These are phyloP conservation scores for Dactylis glomerata DNA, from an alignment of 176 grass and related monocot genomes.

Conservation along the genomic window DNA sequence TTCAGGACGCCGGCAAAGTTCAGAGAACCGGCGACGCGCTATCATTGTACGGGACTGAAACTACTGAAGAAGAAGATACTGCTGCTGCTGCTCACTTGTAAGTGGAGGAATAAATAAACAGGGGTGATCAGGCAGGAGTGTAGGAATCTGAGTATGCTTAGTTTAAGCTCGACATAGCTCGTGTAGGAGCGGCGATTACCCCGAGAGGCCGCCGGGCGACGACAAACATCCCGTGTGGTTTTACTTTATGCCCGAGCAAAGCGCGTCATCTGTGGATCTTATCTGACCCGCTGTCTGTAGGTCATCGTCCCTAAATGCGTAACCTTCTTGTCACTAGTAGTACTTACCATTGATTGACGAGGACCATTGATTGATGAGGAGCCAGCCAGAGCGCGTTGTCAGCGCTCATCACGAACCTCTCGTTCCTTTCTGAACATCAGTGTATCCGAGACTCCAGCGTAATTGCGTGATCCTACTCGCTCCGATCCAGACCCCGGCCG, in stretches of 20 bases:
- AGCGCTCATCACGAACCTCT: not conserved
- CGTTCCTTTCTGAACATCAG: not conserved
- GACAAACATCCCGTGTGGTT: constrained; percentile 32
- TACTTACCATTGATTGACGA: not conserved
- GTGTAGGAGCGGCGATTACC: not conserved
- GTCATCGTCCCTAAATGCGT: not conserved
- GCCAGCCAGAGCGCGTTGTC: not conserved
- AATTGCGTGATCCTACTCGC: too few relatives aligned
- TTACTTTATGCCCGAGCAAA: constrained; percentile 19
- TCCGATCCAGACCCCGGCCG: too few relatives aligned
- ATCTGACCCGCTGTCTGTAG: not conserved
- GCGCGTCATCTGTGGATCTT: constrained; percentile 9
- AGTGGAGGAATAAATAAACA: not conserved
- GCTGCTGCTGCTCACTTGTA: too few relatives aligned
- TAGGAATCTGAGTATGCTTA: not conserved
- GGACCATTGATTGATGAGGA: not conserved
- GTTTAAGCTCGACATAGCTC: not conserved
- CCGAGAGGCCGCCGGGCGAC: not conserved
- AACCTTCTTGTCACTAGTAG: not conserved
- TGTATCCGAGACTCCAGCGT: not conserved
- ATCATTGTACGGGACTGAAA: not conserved
- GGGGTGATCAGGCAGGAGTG: not conserved
- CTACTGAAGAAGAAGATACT: not conserved
- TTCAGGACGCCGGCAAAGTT: not conserved
- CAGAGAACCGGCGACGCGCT: not conserved